These are phyloP conservation scores for Tagetes erecta DNA, from an alignment of 129 eudicot species.

Conservation along the genomic window DNA sequence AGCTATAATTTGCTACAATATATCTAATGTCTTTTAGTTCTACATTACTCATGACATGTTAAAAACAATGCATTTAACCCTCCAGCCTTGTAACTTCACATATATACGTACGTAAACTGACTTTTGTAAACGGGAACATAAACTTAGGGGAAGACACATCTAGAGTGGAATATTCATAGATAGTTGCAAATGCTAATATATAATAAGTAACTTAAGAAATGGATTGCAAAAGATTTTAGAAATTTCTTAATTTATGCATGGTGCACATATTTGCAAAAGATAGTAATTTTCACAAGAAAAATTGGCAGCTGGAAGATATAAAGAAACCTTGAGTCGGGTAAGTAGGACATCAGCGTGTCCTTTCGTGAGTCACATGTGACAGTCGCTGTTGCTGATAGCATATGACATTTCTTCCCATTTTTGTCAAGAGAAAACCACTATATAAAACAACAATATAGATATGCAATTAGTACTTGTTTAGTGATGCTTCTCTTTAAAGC, in stretches of 20 bases:
- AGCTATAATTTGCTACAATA: neutral
- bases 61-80: neutral
- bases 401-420: slow-evolving; percentile 4
- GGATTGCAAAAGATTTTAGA: neutral
- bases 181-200: neutral
- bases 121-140: neutral
- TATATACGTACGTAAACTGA: neutral
- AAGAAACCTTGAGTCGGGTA: slow-evolving; percentile 1
- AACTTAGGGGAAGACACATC: neutral
- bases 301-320: neutral
- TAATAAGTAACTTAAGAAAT: neutral
- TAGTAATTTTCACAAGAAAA: neutral
- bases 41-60: neutral
- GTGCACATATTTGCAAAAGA: neutral
- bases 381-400: neutral
- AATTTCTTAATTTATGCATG: neutral
- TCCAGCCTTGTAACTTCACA: neutral
- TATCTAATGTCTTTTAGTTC: neutral
- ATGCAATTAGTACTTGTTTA: neutral
- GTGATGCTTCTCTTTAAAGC: neutral
- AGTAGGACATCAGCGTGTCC: neutral
- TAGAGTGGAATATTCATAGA: neutral
- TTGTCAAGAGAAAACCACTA: neutral
- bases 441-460: neutral
- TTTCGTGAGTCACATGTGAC: neutral